Evolutionary conservation across 148 eudicot species (phyloP).

Genomic region (Salicornia ramosissima): DNA sequence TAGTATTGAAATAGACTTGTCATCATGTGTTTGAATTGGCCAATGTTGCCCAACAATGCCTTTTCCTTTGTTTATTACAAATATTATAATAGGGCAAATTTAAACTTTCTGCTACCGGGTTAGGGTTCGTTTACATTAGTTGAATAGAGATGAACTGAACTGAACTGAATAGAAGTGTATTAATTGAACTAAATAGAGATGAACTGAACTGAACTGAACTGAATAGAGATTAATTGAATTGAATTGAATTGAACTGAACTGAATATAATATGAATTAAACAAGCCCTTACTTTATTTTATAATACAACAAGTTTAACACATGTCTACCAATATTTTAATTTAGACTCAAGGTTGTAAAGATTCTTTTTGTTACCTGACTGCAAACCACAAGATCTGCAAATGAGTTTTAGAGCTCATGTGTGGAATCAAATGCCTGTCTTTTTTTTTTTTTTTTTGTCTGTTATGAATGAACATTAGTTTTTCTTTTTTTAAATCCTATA

Average conservation of each 20-base stretch:
- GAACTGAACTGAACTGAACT: no score
- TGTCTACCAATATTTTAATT: background rate
- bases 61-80: background rate
- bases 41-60: background rate
- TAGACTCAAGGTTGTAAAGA: background rate
- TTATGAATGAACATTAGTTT: background rate
- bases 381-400: conserved; percentile 6
- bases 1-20: background rate
- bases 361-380: conserved; percentile 13
- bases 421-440: background rate
- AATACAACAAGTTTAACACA: background rate
- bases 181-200: no score
- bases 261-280: no score
- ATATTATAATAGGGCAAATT: background rate
- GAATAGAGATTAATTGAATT: no score
- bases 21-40: background rate
- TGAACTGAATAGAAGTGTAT: no score
- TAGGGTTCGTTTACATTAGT: no score
- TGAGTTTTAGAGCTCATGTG: background rate
- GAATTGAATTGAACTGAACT: no score
- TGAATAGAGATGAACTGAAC: no score
- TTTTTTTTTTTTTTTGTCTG: background rate
- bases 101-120: no score
- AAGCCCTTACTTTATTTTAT: no score
- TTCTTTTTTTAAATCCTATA: background rate